phyloP scores from a whole-genome alignment of 139 green algal species.

The Deuterostichococcus epilithicus region DNA sequence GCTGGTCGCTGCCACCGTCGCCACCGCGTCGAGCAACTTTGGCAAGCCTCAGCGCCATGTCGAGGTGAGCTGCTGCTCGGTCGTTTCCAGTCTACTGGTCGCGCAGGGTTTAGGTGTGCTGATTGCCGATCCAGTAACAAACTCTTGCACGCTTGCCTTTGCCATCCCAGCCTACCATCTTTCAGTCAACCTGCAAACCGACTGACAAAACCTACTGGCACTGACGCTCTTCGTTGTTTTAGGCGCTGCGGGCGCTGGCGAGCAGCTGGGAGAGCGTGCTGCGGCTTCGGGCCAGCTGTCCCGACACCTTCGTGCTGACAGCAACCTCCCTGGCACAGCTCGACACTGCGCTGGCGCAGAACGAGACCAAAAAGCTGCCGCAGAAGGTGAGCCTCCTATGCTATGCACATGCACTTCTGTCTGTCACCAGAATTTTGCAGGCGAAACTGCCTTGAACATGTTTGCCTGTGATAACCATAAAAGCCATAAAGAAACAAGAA shows the following conservation, averaged over 20 bases:
- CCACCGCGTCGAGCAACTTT: not conserved
- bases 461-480: too few relatives aligned
- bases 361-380: not conserved
- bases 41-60: not conserved
- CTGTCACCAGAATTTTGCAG: too few relatives aligned
- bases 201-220: too few relatives aligned
- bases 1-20: not conserved
- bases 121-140: too few relatives aligned
- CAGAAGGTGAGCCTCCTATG: not conserved
- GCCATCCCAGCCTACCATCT: too few relatives aligned
- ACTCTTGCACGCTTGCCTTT: too few relatives aligned
- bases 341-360: not conserved
- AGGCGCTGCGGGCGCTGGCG: not conserved
- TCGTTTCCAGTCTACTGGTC: too few relatives aligned
- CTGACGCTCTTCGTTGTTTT: not conserved
- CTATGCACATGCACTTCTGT: too few relatives aligned
- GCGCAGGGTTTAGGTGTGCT: too few relatives aligned
- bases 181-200: too few relatives aligned
- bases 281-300: not conserved
- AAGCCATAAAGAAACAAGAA: too few relatives aligned
- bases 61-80: not conserved
- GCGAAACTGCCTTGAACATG: too few relatives aligned
- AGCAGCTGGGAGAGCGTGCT: not conserved
- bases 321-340: not conserved
- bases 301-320: not conserved